phyloP scores from a whole-genome alignment of 768 basidiomycete species.

The Tricholoma bakamatsutake region DNA sequence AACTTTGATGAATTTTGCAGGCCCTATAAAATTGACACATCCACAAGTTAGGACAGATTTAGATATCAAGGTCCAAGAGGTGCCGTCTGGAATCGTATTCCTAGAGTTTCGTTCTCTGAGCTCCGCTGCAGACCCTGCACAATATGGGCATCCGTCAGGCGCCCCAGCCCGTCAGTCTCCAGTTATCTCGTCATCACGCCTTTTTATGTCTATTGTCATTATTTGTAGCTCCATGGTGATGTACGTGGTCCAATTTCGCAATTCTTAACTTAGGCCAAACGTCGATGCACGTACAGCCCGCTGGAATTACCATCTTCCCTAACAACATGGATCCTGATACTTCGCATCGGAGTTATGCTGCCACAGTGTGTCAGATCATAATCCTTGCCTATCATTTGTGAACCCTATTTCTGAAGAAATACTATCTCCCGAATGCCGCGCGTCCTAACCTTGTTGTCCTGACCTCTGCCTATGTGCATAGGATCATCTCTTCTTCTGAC shows the following conservation, averaged over 20 bases:
- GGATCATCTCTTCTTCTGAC: background rate
- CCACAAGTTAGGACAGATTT: background rate
- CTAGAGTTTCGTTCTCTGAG: too few relatives aligned
- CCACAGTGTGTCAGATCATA: background rate
- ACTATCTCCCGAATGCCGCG: background rate
- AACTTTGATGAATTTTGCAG: background rate
- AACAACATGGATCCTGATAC: background rate
- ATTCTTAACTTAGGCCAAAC: background rate
- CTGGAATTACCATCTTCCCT: background rate
- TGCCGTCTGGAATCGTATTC: background rate
- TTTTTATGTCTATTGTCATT: background rate
- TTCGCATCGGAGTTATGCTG: background rate
- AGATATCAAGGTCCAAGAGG: background rate
- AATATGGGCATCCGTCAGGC: background rate
- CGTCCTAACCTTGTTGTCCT: background rate
- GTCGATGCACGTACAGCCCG: background rate
- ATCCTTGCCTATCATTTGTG: background rate
- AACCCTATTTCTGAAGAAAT: background rate
- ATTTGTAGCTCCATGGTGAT: background rate
- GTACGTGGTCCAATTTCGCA: background rate
- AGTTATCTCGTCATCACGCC: background rate
- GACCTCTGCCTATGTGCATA: constrained; percentile 4
- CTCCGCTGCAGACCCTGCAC: background rate
- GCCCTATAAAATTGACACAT: background rate
- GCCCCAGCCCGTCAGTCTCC: background rate